Evolutionary conservation across 768 basidiomycete species (phyloP), one percentile per base, ranked within the genome.

Genomic region (Epithele typhae): DNA sequence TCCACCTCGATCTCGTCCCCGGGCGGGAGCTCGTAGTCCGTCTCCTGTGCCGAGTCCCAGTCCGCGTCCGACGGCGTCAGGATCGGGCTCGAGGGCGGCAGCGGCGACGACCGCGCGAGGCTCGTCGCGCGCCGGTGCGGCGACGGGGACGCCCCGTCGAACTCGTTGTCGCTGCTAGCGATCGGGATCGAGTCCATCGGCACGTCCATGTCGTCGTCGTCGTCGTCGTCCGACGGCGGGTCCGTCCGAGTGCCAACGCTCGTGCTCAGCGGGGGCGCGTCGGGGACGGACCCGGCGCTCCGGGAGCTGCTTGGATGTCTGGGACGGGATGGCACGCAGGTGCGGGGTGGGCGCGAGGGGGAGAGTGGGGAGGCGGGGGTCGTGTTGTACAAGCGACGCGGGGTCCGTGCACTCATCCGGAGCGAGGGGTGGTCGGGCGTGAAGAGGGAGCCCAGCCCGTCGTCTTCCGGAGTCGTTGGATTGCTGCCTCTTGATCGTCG

Each of bases 161-260:
- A 44, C 23, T 76, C 76, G 8, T 65, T 60, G 42, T 79, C 75
- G 54, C 73, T 77, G 53, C 74, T 75, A 24, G 72, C 71, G 17
- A 70, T 62, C 2, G 75, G 74, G 25, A 75, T 58, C 2, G 76
- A 76, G 46, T 66, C 72, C 15, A 73, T 65, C 3, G 76, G 72
- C 25, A 66, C 41, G 30, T 59, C 68, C 42, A 43, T 43, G 34
- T 43, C 42, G 32, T 33, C 34, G 14, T 8, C 21, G 22, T 33
- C 40, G 7, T 14, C 14, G 30, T 46, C 45, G 40, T 37, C 51
- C 2, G 33, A 32, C 15, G 30, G 25, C 19, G 34, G 23, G 30
- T 35, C 33, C n/a, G 40, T 10, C 10, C 34, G 33, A 5, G 11
- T 18, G 5, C 21, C 45, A 12, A 39, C 37, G 0, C 35, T 27